phyloP scores from a whole-genome alignment of 1,139 yeast genomes.

The Hyphopichia wangnamkhiaoensis region DNA sequence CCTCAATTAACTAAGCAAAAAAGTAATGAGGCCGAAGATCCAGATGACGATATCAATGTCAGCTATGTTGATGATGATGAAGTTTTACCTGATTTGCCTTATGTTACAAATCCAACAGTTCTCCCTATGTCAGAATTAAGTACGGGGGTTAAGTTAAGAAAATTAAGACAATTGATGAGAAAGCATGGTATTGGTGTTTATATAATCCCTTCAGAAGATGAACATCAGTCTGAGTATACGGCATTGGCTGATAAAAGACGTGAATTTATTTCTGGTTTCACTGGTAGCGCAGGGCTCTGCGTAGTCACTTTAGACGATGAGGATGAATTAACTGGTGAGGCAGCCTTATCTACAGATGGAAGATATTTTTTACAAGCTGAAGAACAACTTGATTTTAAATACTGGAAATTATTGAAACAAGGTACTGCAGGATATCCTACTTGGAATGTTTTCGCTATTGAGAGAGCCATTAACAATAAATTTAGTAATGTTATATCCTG shows the following conservation, averaged over 20 bases:
- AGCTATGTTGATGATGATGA: slow-evolving; percentile 24
- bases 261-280: slow-evolving; percentile 52
- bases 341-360: slow-evolving; percentile 58
- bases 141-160: slow-evolving; percentile 25
- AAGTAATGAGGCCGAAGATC: slow-evolving; percentile 1
- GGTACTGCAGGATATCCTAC: slow-evolving; percentile 36
- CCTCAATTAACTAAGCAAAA: slow-evolving; percentile 15
- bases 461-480: slow-evolving; percentile 31
- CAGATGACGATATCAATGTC: slow-evolving; percentile 12
- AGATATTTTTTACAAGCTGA: slow-evolving; percentile 54
- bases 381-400: slow-evolving; percentile 33
- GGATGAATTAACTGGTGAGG: slow-evolving; percentile 33
- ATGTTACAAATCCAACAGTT: slow-evolving; percentile 9
- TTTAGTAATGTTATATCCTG: slow-evolving; percentile 41
- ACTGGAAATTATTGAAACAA: slow-evolving; percentile 43
- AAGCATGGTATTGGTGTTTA: slow-evolving; percentile 70
- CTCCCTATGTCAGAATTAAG: slow-evolving; percentile 10
- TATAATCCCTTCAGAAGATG: slow-evolving; percentile 89
- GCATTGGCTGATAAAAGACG: slow-evolving; percentile 53
- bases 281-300: slow-evolving; percentile 61
- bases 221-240: slow-evolving; percentile 63
- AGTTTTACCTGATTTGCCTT: slow-evolving; percentile 30
- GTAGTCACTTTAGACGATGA: slow-evolving; percentile 45
- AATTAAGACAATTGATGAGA: slow-evolving; percentile 54
- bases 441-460: slow-evolving; percentile 40